Percentiles rank a stretch among this genome's conserved stretches.
These are phyloP conservation scores for Neurospora sp. DNA, from an alignment of 2,329 filamentous ascomycete species.

Conservation along the genomic window DNA sequence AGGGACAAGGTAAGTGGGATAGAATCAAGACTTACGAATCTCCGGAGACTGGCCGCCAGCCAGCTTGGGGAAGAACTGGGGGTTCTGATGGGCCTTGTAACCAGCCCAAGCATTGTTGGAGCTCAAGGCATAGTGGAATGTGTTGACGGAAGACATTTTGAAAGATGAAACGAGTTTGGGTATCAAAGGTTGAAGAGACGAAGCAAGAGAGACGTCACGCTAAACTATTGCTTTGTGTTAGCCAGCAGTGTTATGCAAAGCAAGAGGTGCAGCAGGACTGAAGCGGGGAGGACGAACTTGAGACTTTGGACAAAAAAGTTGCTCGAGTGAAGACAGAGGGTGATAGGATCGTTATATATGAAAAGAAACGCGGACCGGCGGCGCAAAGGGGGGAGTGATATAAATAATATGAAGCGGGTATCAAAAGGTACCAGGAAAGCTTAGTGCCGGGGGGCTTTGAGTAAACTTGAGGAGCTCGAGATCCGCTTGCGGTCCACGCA, in stretches of 20 bases:
- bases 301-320: neutral
- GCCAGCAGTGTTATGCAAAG: neutral
- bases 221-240: neutral
- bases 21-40: slow-evolving; percentile 37
- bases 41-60: slow-evolving; percentile 56
- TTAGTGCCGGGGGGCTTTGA: neutral
- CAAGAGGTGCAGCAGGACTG: neutral
- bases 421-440: neutral
- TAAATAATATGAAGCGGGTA: neutral
- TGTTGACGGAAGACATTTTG: slow-evolving; percentile 33
- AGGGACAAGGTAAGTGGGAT: neutral
- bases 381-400: neutral
- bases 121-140: slow-evolving; percentile 52
- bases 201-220: neutral
- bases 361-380: neutral
- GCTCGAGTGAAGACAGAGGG: neutral
- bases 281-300: neutral
- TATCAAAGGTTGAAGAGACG: neutral
- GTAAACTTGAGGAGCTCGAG: neutral
- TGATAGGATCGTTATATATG: neutral
- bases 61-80: slow-evolving; percentile 59
- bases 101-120: slow-evolving; percentile 63
- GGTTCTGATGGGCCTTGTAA: slow-evolving; percentile 54
- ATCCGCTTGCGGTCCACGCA: neutral
- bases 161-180: neutral